phyloP scores from a whole-genome alignment of 768 basidiomycete genomes.

The Pleurotus pulmonarius region DNA sequence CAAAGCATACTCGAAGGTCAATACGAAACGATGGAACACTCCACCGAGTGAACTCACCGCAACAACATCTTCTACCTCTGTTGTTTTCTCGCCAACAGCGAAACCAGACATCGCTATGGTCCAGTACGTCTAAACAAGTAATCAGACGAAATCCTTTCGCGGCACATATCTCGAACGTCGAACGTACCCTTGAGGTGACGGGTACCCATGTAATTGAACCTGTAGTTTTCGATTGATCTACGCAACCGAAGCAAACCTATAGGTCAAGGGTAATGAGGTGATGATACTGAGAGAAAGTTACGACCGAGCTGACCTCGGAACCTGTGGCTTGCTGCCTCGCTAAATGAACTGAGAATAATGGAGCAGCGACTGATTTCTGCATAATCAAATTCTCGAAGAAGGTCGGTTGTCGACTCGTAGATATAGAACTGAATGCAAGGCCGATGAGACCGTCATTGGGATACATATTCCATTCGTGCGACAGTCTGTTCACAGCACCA shows the following conservation, averaged over 20 bases:
- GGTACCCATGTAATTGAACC: slow-evolving; percentile 29
- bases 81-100: slow-evolving; percentile 20
- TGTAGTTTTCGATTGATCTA: slow-evolving; percentile 29
- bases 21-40: background rate
- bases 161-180: background rate
- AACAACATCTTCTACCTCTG: slow-evolving; percentile 20
- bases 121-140: slow-evolving; percentile 53
- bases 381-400: slow-evolving; percentile 63
- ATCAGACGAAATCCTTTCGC: background rate
- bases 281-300: no score
- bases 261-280: background rate
- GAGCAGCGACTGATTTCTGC: slow-evolving; percentile 32
- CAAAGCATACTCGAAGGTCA: slow-evolving; percentile 3
- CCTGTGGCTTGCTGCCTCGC: slow-evolving; percentile 35
- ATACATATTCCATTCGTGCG: slow-evolving; percentile 43
- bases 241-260: slow-evolving; percentile 31
- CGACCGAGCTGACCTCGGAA: slow-evolving; percentile 37
- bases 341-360: slow-evolving; percentile 59
- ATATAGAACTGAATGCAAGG: slow-evolving; percentile 57
- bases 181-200: slow-evolving; percentile 30
- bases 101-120: slow-evolving; percentile 45
- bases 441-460: slow-evolving; percentile 61
- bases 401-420: slow-evolving; percentile 41
- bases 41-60: slow-evolving; percentile 28
- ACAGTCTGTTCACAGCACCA: slow-evolving; percentile 44